These are phyloP conservation scores for Theileria annulata DNA, from an alignment of 169 alveolate species.

Conservation along the genomic window DNA sequence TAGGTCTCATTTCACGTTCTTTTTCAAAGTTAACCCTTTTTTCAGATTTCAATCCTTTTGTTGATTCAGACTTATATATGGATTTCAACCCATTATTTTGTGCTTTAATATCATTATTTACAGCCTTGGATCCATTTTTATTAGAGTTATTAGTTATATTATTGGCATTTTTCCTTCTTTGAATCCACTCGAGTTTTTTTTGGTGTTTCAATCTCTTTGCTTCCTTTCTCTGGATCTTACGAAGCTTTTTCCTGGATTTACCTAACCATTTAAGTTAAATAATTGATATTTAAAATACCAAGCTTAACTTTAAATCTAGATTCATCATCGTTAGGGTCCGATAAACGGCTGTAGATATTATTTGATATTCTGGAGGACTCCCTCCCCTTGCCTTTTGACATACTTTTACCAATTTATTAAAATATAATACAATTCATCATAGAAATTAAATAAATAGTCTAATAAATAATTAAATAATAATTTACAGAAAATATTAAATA, in stretches of 20 bases:
- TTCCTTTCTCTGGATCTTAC: slow-evolving; percentile 67
- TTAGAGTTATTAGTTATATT: neutral
- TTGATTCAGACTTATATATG: neutral
- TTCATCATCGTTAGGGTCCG: slow-evolving; percentile 17
- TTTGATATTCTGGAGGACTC: slow-evolving; percentile 9
- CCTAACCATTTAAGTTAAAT: neutral
- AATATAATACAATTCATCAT: neutral
- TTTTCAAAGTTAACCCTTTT: slow-evolving; percentile 14
- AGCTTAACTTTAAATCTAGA: slow-evolving; percentile 8
- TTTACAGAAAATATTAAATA: neutral
- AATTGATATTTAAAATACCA: slow-evolving; percentile 4
- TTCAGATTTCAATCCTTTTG: slow-evolving; percentile 12
- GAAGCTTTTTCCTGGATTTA: slow-evolving; percentile 41
- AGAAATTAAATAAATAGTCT: neutral
- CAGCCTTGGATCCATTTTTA: neutral
- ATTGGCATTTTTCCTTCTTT: slow-evolving; percentile 19
- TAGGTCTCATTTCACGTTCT: slow-evolving; percentile 1
- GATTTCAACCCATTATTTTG: slow-evolving; percentile 2
- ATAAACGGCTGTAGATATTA: slow-evolving; percentile 8
- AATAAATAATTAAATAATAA: neutral
- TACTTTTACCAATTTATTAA: neutral
- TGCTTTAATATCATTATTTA: neutral
- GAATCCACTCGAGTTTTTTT: slow-evolving; percentile 64
- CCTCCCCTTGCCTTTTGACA: neutral
- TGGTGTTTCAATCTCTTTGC: slow-evolving; percentile 56